These are phyloP conservation scores for Crithidia acanthocephali DNA, from an alignment of 208 protist genomes.

Conservation along the genomic window DNA sequence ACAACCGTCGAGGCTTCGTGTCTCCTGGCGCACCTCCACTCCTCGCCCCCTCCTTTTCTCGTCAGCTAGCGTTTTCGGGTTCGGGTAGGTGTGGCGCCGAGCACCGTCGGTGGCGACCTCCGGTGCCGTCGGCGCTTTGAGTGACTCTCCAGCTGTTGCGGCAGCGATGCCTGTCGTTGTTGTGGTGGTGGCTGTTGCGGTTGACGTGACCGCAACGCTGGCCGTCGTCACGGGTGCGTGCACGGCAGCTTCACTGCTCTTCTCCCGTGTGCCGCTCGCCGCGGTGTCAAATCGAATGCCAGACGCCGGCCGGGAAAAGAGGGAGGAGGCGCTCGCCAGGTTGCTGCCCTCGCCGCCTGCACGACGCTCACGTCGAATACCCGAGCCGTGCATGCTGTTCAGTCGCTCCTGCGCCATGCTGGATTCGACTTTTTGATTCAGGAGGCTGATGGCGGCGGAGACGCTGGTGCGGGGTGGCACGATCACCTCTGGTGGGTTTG, in stretches of 20 bases:
- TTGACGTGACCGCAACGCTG: too few relatives aligned
- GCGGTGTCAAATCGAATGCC: not conserved
- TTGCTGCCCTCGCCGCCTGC: not conserved
- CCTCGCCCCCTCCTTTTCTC: not conserved
- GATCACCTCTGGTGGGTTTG: conserved; percentile 12
- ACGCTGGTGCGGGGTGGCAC: conserved; percentile 15
- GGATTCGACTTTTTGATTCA: conserved; percentile 5
- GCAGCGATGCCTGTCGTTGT: not conserved
- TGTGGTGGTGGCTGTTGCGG: too few relatives aligned
- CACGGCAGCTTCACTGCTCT: not conserved
- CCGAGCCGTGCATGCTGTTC: not conserved
- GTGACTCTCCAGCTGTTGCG: not conserved
- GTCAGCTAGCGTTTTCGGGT: not conserved
- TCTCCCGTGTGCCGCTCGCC: not conserved
- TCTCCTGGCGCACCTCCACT: not conserved
- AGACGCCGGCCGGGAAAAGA: not conserved
- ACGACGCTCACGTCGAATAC: not conserved
- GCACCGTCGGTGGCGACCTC: not conserved
- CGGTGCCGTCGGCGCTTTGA: not conserved
- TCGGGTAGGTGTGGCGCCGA: not conserved
- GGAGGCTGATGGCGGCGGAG: not conserved
- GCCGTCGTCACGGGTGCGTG: too few relatives aligned
- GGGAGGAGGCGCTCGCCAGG: not conserved
- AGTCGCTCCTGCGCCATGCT: not conserved
- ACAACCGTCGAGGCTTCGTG: not conserved